phyloP scores from a whole-genome alignment of 345 rosid species.

The Orychophragmus violaceus region DNA sequence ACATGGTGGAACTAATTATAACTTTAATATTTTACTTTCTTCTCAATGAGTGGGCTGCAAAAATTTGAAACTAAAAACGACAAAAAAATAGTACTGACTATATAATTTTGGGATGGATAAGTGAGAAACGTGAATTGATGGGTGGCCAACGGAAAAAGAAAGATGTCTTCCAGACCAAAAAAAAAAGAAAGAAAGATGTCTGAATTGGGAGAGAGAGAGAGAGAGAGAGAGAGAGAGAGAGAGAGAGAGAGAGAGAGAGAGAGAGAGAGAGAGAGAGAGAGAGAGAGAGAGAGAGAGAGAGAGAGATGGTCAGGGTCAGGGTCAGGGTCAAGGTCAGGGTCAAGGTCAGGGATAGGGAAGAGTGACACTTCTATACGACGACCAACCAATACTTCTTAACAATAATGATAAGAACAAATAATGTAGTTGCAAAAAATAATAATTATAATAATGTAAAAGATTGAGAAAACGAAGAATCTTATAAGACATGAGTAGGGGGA shows the following conservation, averaged over 20 bases:
- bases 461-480: neutral
- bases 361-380: constrained; percentile 11
- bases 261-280: constrained; percentile 10
- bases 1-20: neutral
- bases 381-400: constrained; percentile 11
- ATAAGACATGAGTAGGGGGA: neutral
- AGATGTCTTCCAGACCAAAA: no score
- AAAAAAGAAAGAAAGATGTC: neutral
- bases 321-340: neutral
- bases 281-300: constrained; percentile 2
- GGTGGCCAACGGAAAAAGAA: constrained; percentile 1
- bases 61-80: neutral
- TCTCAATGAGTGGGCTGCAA: neutral
- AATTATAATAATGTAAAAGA: neutral
- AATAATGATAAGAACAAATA: neutral
- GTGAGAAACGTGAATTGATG: constrained; percentile 20
- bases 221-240: constrained; percentile 12
- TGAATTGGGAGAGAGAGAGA: constrained; percentile 14
- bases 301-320: constrained; percentile 3
- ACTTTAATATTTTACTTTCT: neutral
- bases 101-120: neutral
- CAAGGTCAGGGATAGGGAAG: constrained; percentile 6
- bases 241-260: constrained; percentile 10
- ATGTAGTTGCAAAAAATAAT: no score
- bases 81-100: neutral